phyloP scores from a whole-genome alignment of 2,329 filamentous ascomycete species.

The Chlorencoelia australis region DNA sequence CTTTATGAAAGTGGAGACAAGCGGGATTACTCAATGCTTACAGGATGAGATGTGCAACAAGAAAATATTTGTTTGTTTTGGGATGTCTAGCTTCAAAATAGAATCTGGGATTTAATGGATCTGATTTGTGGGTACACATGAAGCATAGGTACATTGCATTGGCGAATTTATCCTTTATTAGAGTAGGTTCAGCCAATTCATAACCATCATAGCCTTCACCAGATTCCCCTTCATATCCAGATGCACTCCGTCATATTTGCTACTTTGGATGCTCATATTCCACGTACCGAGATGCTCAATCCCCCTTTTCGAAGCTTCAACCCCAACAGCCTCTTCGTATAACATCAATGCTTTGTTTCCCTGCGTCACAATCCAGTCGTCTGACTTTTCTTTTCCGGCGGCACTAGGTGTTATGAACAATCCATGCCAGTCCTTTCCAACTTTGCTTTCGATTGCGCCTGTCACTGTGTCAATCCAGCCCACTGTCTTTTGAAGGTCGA shows the following conservation, averaged over 20 bases:
- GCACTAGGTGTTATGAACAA: constrained; percentile 36
- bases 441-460: constrained; percentile 17
- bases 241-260: constrained; percentile 38
- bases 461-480: constrained; percentile 33
- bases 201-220: constrained; percentile 39
- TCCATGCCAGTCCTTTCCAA: constrained; percentile 14
- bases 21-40: no score
- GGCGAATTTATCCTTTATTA: not conserved
- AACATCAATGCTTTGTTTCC: constrained; percentile 37
- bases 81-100: no score
- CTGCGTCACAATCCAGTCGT: constrained; percentile 36
- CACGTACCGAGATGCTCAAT: constrained; percentile 39
- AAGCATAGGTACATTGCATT: not conserved
- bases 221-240: constrained; percentile 38
- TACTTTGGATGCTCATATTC: constrained; percentile 41
- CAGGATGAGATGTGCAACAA: no score
- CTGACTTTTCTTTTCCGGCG: constrained; percentile 35
- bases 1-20: no score
- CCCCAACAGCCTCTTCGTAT: constrained; percentile 31
- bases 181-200: constrained; percentile 35
- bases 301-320: constrained; percentile 24
- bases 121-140: no score
- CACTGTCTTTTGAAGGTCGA: constrained; percentile 32
- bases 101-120: no score
- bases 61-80: no score